Conservation (phyloP, 768 basidiomycete genomes). For the Lactarius hatsudake region DNA sequence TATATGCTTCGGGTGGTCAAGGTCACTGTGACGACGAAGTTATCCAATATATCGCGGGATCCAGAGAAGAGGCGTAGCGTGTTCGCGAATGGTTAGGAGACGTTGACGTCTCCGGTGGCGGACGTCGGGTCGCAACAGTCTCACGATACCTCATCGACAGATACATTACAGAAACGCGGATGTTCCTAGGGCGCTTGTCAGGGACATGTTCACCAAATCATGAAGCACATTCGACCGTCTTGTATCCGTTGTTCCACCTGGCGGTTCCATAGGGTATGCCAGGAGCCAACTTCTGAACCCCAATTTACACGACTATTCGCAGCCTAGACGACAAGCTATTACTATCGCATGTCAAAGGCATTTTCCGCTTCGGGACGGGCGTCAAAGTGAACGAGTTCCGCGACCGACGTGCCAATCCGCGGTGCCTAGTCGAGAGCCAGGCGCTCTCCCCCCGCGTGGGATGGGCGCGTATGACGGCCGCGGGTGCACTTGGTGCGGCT, state of each 20-base stretch:
- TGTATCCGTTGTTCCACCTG: conserved; percentile 86
- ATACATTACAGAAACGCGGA: conserved; percentile 85
- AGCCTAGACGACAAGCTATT: too few species aligned
- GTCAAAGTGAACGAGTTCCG: too few species aligned
- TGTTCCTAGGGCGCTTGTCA: conserved; percentile 77
- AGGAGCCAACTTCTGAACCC: not conserved
- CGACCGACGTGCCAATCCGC: conserved; percentile 50
- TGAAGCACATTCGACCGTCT: conserved; percentile 91
- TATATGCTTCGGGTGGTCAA: conserved; percentile 42
- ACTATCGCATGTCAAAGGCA: too few species aligned
- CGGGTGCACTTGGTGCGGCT: conserved; percentile 57
- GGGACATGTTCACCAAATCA: conserved; percentile 90
- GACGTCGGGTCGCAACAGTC: conserved; percentile 60
- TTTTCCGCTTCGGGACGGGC: too few species aligned
- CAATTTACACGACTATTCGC: conserved; percentile 3
- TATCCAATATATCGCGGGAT: conserved; percentile 75
- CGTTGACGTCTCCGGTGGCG: conserved; percentile 66
- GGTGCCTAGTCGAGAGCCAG: conserved; percentile 82
- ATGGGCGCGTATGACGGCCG: conserved; percentile 70
- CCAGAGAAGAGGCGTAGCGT: conserved; percentile 65
- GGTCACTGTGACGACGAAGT: conserved; percentile 78
- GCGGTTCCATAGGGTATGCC: conserved; percentile 79
- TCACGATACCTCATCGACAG: conserved; percentile 76
- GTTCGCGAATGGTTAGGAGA: conserved; percentile 83
- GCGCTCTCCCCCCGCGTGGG: conserved; percentile 78